These are phyloP conservation scores for Eucalyptus erythrocorys DNA, from an alignment of 345 rosid species.

Conservation along the genomic window DNA sequence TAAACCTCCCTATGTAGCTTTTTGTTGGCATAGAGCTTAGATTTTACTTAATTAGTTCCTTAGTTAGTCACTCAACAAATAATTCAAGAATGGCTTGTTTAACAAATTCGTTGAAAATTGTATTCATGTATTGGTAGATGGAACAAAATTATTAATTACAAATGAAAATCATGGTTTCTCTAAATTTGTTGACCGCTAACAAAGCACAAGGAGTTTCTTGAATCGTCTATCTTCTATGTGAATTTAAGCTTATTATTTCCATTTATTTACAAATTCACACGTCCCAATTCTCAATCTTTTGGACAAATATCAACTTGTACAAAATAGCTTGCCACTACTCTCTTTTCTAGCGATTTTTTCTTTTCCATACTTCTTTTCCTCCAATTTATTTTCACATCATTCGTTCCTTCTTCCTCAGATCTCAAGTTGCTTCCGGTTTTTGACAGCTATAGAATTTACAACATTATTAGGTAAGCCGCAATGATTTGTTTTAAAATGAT, in stretches of 20 bases:
- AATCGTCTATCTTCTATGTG: no score
- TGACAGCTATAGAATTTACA: not conserved
- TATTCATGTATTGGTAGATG: no score
- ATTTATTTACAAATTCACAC: not conserved
- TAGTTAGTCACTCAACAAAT: no score
- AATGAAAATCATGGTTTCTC: no score
- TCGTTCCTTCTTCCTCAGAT: not conserved
- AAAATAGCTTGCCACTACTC: not conserved
- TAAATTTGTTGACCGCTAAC: no score
- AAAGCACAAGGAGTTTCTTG: no score
- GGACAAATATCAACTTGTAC: not conserved
- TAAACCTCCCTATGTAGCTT: no score
- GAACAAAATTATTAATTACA: no score
- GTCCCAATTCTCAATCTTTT: not conserved
- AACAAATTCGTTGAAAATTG: no score
- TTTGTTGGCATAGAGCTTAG: no score
- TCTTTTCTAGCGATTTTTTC: not conserved
- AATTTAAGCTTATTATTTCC: not conserved
- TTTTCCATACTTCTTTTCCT: not conserved
- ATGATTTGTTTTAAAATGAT: not conserved
- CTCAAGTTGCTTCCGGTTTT: not conserved
- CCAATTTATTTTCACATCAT: not conserved
- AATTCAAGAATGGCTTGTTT: no score
- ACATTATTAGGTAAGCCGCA: not conserved
- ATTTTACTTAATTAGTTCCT: no score